phyloP scores from a whole-genome alignment of 2,329 filamentous ascomycete species.

The Cercospora berteroae region DNA sequence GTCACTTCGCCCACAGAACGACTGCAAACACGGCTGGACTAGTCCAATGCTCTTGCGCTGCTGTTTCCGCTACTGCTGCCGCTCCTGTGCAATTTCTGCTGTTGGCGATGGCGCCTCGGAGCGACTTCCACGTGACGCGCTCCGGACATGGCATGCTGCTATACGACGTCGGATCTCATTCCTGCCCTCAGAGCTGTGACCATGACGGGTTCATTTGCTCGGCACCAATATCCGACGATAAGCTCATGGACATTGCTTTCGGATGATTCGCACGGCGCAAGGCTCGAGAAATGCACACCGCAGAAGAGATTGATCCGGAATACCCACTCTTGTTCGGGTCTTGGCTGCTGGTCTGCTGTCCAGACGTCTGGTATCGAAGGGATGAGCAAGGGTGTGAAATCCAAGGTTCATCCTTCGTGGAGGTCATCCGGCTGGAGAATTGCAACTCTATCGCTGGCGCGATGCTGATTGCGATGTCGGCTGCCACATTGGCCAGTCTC shows the following conservation, averaged over 20 bases:
- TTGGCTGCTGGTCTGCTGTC: not conserved
- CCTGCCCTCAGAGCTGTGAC: not conserved
- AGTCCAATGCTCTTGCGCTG: not conserved
- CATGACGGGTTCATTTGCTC: constrained; percentile 1
- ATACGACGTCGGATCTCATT: not conserved
- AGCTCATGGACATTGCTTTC: not conserved
- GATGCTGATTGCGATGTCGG: not conserved
- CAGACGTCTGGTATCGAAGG: not conserved
- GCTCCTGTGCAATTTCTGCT: not conserved
- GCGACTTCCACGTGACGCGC: not conserved
- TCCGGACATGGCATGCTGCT: not conserved
- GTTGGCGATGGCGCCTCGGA: not conserved
- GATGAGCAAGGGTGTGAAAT: not conserved
- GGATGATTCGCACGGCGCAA: not conserved
- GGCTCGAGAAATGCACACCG: not conserved
- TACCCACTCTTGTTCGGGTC: not conserved
- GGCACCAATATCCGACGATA: not conserved
- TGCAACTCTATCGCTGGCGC: not conserved
- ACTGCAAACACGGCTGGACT: not conserved
- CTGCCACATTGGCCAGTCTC: not conserved
- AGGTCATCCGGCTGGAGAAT: not conserved
- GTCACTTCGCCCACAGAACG: not conserved
- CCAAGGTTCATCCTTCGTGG: not conserved
- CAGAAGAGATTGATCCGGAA: not conserved
- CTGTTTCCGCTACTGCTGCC: not conserved